Percentiles rank a stretch among this genome's conserved stretches.
These are phyloP conservation scores for Plenodomus lindquistii DNA, from an alignment of 2,329 filamentous ascomycete species.

Conservation along the genomic window DNA sequence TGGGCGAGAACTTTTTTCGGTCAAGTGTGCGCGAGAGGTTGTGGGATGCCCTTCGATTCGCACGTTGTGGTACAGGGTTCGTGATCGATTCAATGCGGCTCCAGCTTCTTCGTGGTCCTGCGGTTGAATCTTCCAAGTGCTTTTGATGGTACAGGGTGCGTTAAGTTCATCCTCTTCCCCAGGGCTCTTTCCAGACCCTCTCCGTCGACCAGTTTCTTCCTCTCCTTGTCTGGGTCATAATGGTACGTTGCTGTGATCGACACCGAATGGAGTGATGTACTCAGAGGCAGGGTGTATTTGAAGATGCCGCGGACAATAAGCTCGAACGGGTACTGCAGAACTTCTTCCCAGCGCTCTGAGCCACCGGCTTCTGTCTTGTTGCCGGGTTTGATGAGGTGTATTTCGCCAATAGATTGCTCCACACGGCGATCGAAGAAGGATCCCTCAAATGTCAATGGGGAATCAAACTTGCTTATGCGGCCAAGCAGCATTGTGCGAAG, in stretches of 20 bases:
- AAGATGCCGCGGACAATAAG: constrained; percentile 89
- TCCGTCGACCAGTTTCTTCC: constrained; percentile 32
- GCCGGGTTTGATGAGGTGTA: constrained; percentile 80
- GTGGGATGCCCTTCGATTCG: constrained; percentile 16
- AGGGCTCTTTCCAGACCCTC: constrained; percentile 5
- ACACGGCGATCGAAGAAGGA: constrained; percentile 78
- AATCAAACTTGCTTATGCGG: constrained; percentile 83
- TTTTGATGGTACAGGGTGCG: constrained; percentile 25
- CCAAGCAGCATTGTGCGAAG: constrained; percentile 90
- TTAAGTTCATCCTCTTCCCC: constrained; percentile 10
- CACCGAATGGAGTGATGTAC: constrained; percentile 58
- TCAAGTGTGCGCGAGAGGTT: constrained; percentile 9
- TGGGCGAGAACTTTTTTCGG: constrained; percentile 22
- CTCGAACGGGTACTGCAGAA: constrained; percentile 90
- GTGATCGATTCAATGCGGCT: constrained; percentile 19
- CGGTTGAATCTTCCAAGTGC: constrained; percentile 36
- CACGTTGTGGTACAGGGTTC: constrained; percentile 22
- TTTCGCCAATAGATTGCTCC: constrained; percentile 77
- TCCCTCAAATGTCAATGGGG: constrained; percentile 83
- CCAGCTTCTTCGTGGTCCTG: constrained; percentile 19
- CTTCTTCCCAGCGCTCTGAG: constrained; percentile 83
- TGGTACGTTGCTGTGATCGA: constrained; percentile 48
- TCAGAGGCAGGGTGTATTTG: constrained; percentile 73
- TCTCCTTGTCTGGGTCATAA: constrained; percentile 43
- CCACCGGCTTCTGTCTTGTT: constrained; percentile 85